Evolutionary conservation across 768 basidiomycete species (phyloP), one percentile per base, ranked within the genome.

Genomic region (Tricholomella constricta): DNA sequence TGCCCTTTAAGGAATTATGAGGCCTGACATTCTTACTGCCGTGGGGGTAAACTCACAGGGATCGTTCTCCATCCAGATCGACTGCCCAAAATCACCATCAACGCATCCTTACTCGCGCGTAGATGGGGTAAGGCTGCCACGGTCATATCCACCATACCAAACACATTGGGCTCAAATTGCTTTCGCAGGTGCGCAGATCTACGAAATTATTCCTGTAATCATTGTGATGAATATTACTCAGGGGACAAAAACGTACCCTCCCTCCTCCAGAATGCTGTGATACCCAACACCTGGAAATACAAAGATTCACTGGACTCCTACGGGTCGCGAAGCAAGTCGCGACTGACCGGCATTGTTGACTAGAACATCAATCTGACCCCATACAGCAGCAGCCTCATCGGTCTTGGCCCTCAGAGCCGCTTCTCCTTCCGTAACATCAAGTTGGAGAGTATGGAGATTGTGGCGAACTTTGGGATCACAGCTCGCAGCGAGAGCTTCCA

Each of bases 321-420:
- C n/a, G n/a, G n/a, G n/a, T 20, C n/a, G 36, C 11, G 25, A n/a
- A n/a, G 27, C 25, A n/a, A 15, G 42, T 51, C 6, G 11, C 20
- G 15, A 45, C 59, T 56, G 20, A 59, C 82, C 86, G 22, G 85
- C 86, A 56, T 87, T 87, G 54, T 87, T 86, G 27, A 87, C 82
- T 23, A 87, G 60, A 1, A 86, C 78, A 56, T 86, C 83, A 52
- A 86, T 76, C 9, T 70, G 66, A 6, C 81, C 82, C 78, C 82
- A 85, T 27, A 70, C 67, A 2, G 52, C 58, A 17, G 70, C 69
- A 2, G 81, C 83, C 17, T 72, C 62, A 22, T 75, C 67, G n/a
- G 81, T 69, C 41, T 72, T 76, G 2, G 52, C 49, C 55, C 75
- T 75, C 38, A 86, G 69, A 9, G 56, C 62, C 12, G 72, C 69